These are phyloP conservation scores for Sporobolomyces roseus DNA, from an alignment of 768 basidiomycete species.

Conservation along the genomic window DNA sequence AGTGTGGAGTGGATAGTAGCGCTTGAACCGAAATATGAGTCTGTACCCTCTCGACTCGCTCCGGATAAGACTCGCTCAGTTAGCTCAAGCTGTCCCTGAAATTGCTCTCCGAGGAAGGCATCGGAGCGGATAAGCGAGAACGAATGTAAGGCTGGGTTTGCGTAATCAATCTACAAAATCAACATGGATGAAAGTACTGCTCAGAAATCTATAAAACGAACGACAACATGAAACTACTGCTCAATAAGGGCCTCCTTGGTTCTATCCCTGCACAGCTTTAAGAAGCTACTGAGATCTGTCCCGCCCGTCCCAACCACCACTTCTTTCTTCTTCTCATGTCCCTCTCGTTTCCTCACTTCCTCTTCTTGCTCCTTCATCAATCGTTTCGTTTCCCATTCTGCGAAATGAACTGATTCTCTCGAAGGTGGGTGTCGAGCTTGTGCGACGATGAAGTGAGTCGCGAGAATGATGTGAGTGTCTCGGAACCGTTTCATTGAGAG, in stretches of 20 bases:
- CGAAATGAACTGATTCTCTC: conserved; percentile 36
- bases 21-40: too few relatives aligned
- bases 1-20: too few relatives aligned
- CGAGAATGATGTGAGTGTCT: conserved; percentile 83
- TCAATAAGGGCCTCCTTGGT: conserved; percentile 55
- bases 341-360: conserved; percentile 6
- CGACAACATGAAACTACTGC: too few relatives aligned
- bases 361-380: conserved; percentile 31
- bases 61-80: too few relatives aligned
- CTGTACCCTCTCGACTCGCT: too few relatives aligned
- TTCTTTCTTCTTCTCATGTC: conserved; percentile 51
- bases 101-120: too few relatives aligned
- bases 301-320: conserved; percentile 82
- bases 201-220: too few relatives aligned
- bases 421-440: conserved; percentile 60
- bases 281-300: conserved; percentile 69
- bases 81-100: too few relatives aligned
- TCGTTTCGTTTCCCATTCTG: conserved; percentile 32
- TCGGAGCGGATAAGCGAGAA: too few relatives aligned
- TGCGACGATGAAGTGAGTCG: conserved; percentile 77
- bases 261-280: conserved; percentile 87
- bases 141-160: too few relatives aligned
- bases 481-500: conserved; percentile 74
- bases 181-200: too few relatives aligned
- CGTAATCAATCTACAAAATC: too few relatives aligned